phyloP scores from a whole-genome alignment of 164 flowering plant genomes.

The Tetracentron sinense region DNA sequence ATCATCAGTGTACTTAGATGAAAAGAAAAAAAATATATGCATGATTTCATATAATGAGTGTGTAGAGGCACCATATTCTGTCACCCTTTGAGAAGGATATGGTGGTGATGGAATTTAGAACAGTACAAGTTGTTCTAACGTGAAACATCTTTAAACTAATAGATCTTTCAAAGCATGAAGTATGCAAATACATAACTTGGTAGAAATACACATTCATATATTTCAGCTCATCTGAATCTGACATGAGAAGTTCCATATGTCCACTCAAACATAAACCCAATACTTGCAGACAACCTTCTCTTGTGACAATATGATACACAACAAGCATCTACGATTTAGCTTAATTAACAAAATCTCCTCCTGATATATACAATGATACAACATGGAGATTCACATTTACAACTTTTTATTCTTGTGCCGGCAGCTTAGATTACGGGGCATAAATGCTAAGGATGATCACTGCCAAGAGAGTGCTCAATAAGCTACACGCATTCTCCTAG shows the following conservation, averaged over 20 bases:
- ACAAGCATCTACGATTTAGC: neutral
- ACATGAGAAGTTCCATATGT: neutral
- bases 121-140: too few relatives aligned
- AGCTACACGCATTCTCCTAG: constrained; percentile 1
- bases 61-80: too few relatives aligned
- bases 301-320: neutral
- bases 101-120: too few relatives aligned
- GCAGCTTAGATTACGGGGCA: constrained; percentile 17
- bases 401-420: constrained; percentile 9
- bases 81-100: too few relatives aligned
- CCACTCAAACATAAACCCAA: neutral
- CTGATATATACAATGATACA: constrained; percentile 9
- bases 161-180: too few relatives aligned
- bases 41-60: too few relatives aligned
- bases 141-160: too few relatives aligned
- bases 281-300: neutral
- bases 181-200: too few relatives aligned
- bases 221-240: too few relatives aligned
- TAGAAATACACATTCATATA: too few relatives aligned
- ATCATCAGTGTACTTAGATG: too few relatives aligned
- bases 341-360: constrained; percentile 8
- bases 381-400: constrained; percentile 20
- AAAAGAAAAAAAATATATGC: too few relatives aligned
- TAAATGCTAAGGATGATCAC: constrained; percentile 5
- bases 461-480: neutral